phyloP scores from a whole-genome alignment of 148 eudicot genomes.

The Camellia sinensis region DNA sequence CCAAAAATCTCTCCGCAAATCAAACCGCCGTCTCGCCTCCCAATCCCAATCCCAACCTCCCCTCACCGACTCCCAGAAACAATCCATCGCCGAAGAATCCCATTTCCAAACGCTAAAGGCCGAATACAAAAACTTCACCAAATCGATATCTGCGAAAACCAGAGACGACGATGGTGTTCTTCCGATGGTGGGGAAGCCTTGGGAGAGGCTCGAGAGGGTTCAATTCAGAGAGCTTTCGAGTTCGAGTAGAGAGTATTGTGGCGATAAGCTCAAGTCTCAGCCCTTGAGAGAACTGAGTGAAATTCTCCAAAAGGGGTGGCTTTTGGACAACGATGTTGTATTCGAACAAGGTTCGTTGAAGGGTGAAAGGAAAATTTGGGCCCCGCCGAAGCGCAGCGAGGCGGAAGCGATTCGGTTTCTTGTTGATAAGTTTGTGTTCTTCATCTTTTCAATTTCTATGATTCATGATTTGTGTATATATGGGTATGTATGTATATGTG shows the following conservation, averaged over 20 bases:
- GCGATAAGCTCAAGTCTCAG: constrained; percentile 48
- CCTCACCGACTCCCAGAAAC: constrained; percentile 36
- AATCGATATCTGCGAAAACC: constrained; percentile 16
- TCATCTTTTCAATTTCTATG: not conserved
- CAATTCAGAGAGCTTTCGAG: constrained; percentile 44
- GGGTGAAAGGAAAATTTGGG: constrained; percentile 23
- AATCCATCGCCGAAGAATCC: constrained; percentile 44
- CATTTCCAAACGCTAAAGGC: constrained; percentile 46
- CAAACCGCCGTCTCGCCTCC: constrained; percentile 37
- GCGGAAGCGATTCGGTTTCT: constrained; percentile 55
- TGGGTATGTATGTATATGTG: not conserved
- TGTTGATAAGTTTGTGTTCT: constrained; percentile 54
- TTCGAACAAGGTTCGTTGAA: constrained; percentile 43
- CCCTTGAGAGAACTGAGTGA: constrained; percentile 73
- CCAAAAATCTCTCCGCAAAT: constrained; percentile 64
- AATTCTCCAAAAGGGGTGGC: constrained; percentile 56
- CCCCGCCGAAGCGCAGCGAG: constrained; percentile 39
- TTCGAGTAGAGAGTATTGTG: constrained; percentile 27
- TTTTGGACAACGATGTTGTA: constrained; percentile 77
- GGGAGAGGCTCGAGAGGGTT: constrained; percentile 57
- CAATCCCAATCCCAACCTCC: constrained; percentile 21
- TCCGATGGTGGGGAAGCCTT: constrained; percentile 60
- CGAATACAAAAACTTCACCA: constrained; percentile 54
- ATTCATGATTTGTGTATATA: not conserved
- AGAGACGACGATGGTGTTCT: constrained; percentile 4